Percentiles rank a stretch among this genome's conserved stretches.
Evolutionary conservation across 306 rosid genomes (phyloP).

Genomic region (Canavalia ensiformis): DNA sequence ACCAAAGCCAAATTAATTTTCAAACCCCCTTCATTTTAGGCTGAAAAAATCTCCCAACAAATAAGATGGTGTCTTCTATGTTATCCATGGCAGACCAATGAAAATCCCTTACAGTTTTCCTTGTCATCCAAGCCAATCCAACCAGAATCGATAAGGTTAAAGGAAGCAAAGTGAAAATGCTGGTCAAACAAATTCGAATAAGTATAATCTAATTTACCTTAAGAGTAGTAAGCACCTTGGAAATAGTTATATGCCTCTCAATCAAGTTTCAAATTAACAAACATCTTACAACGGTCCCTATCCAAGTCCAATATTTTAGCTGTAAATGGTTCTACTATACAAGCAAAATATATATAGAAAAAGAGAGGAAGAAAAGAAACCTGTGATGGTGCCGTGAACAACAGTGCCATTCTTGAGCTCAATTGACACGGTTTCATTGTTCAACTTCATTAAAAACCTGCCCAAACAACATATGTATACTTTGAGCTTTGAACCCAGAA

Average conservation of each 20-base stretch:
- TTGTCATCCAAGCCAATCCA: not conserved
- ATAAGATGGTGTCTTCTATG: too few species aligned
- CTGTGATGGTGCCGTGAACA: slow-evolving; percentile 94
- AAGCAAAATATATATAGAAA: too few species aligned
- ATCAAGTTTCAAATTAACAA: not conserved
- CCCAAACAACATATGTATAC: not conserved
- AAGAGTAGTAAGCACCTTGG: not conserved
- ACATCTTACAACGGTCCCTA: not conserved
- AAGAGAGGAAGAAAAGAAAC: slow-evolving; percentile 45
- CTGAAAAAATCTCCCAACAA: not conserved
- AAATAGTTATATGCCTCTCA: not conserved
- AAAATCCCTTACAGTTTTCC: not conserved
- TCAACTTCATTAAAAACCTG: slow-evolving; percentile 93
- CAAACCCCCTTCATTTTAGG: not conserved
- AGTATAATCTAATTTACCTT: not conserved
- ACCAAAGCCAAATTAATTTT: not conserved
- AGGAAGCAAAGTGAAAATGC: not conserved
- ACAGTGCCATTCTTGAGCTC: slow-evolving; percentile 90
- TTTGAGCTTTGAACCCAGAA: not conserved
- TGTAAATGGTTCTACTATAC: not conserved
- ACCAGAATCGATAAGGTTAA: not conserved
- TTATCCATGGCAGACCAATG: not conserved
- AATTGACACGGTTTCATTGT: slow-evolving; percentile 90
- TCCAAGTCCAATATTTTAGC: not conserved
- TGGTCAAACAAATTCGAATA: not conserved